A percentile compares a stretch with the other conserved stretches of the same genome.
These are phyloP conservation scores for Penicillium janthinellum DNA, from an alignment of 2,329 filamentous ascomycete genomes.

Conservation along the genomic window DNA sequence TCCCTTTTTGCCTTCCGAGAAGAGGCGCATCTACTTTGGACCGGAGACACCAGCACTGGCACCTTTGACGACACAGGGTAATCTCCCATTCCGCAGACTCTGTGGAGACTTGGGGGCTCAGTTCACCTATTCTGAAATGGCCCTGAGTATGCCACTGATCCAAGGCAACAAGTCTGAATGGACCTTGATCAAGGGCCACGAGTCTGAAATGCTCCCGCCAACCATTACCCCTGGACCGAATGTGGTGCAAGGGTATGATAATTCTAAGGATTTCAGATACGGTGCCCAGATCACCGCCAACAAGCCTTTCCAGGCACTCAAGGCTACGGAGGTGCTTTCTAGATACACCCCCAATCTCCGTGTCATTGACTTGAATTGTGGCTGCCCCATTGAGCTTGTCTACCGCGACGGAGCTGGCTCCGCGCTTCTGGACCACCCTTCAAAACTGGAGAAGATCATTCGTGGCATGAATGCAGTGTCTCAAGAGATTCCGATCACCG, in stretches of 20 bases:
- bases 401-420: conserved; percentile 87
- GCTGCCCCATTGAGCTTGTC: conserved; percentile 93
- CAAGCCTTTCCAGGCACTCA: conserved; percentile 87
- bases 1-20: conserved; percentile 88
- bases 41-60: conserved; percentile 91
- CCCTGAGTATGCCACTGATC: conserved; percentile 83
- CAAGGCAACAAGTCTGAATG: conserved; percentile 91
- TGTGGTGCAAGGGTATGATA: conserved; percentile 76
- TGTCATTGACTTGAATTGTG: conserved; percentile 93
- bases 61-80: conserved; percentile 93
- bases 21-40: conserved; percentile 90
- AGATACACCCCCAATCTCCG: conserved; percentile 78
- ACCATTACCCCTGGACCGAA: conserved; percentile 57
- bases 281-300: conserved; percentile 91
- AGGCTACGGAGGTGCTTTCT: conserved; percentile 80
- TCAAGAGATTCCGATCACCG: conserved; percentile 85
- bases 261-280: conserved; percentile 80
- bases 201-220: conserved; percentile 75
- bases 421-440: conserved; percentile 81
- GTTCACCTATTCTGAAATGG: conserved; percentile 98
- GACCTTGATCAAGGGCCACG: conserved; percentile 91
- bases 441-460: conserved; percentile 91
- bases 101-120: conserved; percentile 88
- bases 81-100: conserved; percentile 88
- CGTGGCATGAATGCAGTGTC: conserved; percentile 95